Evolutionary conservation across 148 eudicot genomes (phyloP), one percentile per base, ranked within the genome.

Genomic region (Silene uniflora): DNA sequence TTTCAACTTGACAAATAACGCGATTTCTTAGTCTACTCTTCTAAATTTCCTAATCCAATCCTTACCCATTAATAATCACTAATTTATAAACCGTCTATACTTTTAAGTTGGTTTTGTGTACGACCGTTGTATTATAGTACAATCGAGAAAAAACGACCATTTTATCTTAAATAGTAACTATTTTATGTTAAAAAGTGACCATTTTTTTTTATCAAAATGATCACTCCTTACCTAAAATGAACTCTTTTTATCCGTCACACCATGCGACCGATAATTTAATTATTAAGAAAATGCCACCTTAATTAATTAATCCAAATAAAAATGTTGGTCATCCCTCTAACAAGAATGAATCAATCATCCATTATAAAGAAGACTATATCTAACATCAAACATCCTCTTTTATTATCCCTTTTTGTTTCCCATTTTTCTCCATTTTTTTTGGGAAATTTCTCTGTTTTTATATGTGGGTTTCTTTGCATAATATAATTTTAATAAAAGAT

Each of bases 401-500:
- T 56, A 32, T 27, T 49, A 56, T 39, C 19, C 44, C 14, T 22
- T 65, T 66, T 29, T 75, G 72, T 80, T 64, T 80, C 75, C 55
- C 66, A 55, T 55, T 56, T 64, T 75, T 49, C 72, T 70, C 59
- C 63, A 7, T 27, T 69, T 63, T 71, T 44, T 58, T 66, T 71
- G 71, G 79, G 73, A 62, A 46, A 47, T 73, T 70, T 1, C 4
- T 54, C 19, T 52, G 32, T 29, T 7, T 23, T 54, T n/a, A 6
- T 35, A 6, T 23, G 11, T 75, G 74, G 69, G 71, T 39, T 32
- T 46, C 4, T 55, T 7, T 4, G 18, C 22, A 58, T 17, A 6
- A 19, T 23, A n/a, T n/a, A n/a, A n/a, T n/a, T n/a, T n/a, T n/a
- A 58, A 13, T 32, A 22, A 54, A 73, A 73, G 75, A 87, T 85